These are phyloP conservation scores for Trichoderma semiorbis DNA, from an alignment of 2,329 filamentous ascomycete genomes.

Conservation along the genomic window DNA sequence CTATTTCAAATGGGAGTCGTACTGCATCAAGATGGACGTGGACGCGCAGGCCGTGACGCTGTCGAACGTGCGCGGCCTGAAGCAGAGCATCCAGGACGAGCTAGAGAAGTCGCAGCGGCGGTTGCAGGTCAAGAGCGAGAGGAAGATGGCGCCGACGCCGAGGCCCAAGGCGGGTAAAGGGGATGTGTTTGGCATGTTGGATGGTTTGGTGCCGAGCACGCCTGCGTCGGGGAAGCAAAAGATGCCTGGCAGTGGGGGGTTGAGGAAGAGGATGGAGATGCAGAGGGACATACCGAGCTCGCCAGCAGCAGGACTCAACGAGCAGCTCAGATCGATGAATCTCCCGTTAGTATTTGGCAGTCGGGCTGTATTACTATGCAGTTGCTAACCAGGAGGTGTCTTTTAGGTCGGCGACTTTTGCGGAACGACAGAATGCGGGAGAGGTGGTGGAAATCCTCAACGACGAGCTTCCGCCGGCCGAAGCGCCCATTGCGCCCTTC, in stretches of 20 bases:
- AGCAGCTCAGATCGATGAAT: constrained; percentile 34
- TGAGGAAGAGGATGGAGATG: constrained; percentile 33
- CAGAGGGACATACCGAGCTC: constrained; percentile 31
- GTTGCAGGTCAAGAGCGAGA: constrained; percentile 59
- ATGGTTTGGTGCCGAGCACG: constrained; percentile 65
- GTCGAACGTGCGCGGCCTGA: constrained; percentile 71
- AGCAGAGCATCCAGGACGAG: constrained; percentile 79
- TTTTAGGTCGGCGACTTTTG: constrained; percentile 50
- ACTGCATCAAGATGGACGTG: constrained; percentile 88
- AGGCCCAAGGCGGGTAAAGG: constrained; percentile 46
- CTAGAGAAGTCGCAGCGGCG: constrained; percentile 73
- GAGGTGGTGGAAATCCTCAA: constrained; percentile 83
- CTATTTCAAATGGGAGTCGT: constrained; percentile 98
- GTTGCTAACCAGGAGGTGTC: neutral
- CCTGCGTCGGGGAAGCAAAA: constrained; percentile 43
- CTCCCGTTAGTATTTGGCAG: constrained; percentile 26
- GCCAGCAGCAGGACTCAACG: constrained; percentile 32
- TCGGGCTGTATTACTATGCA: neutral
- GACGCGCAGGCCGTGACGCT: constrained; percentile 69
- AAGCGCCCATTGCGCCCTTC: constrained; percentile 68
- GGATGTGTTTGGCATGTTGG: constrained; percentile 83
- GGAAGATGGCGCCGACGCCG: constrained; percentile 60
- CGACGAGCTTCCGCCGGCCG: constrained; percentile 62
- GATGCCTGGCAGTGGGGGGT: constrained; percentile 27
- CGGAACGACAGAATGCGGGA: constrained; percentile 73